Conservation (phyloP, 176 grass and related monocot genomes). For the Chrysopogon serrulatus region DNA sequence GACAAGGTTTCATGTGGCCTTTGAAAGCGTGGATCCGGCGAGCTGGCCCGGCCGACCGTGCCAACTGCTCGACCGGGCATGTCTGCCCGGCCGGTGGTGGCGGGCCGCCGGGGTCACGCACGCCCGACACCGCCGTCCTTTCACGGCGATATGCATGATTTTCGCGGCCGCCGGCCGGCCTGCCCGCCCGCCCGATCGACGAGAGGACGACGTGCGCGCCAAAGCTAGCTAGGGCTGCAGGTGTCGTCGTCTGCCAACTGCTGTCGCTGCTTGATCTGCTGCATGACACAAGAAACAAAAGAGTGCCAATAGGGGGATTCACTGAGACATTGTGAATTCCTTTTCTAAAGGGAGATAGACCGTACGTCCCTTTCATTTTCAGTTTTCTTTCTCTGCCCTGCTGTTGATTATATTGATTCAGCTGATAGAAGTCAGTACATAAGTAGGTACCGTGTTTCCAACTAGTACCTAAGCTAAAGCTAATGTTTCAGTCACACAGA, state of each 20-base stretch:
- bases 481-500: background rate
- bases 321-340: background rate
- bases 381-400: background rate
- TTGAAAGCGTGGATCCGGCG: conserved; percentile 20
- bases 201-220: background rate
- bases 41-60: conserved; percentile 1
- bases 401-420: background rate
- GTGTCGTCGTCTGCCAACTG: background rate
- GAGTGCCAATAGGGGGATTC: background rate
- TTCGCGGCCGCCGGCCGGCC: conserved; percentile 8
- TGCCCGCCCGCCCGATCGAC: background rate
- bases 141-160: conserved; percentile 9
- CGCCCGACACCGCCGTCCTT: conserved; percentile 35
- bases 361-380: background rate
- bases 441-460: background rate
- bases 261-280: background rate
- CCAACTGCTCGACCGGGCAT: conserved; percentile 33
- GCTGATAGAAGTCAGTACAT: background rate
- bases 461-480: too few species aligned
- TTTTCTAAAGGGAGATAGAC: background rate
- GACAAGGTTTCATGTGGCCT: conserved; percentile 16
- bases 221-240: background rate
- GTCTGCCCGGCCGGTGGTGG: conserved; percentile 20
- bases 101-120: background rate
- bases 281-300: background rate